Base-by-base conservation (phyloP, 305 asterid genomes). In the Petunia hybrid region DNA sequence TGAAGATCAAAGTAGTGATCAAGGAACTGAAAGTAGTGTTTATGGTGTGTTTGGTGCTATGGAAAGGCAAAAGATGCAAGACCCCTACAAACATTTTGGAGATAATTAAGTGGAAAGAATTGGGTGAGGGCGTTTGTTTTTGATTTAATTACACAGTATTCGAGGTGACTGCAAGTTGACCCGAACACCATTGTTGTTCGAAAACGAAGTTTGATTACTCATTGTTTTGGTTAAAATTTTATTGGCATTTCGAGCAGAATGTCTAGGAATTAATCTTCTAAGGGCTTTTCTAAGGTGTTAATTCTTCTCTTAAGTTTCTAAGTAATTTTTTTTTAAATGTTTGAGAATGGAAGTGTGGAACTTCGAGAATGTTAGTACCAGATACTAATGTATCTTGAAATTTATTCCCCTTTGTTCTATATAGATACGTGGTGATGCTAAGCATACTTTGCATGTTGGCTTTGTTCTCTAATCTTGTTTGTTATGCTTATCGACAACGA, bases 41-140 rank as follows among this genome's bases (percentile, higher is more conserved):
- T 92, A 89, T 85, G 97, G 97, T n/a, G 97, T 92, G 1, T 94
- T 94, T 84, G 95, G 97, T 68, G 91, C 92, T 31, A 78, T 94
- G 83, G 91, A 89, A 66, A 71, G 89, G 42, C 92, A 91, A 36
- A 90, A 80, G 86, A 89, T 91, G 91, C 85, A 88, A 51, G 90
- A 89, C 70, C 88, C 97, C 5, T 85, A 88, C 80, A 88, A 76
- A 10, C 82, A 81, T 77, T 86, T 77, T 55, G 89, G 86, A 57
- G 85, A 84, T 1, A 83, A 83, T 85, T 89, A 86, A 65, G 16
- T 35, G 43, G 8, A n/a, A 53, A 3, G 12, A 53, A 1, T 1
- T 3, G 14, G 57, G 0, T 51, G n/a, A 51, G 12, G n/a, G 9
- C 57, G n/a, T 51, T 51, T 14, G 5, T 51, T 10, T 10, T 14